Conservation (phyloP, 1,284 basidiomycete genomes). For the Ceratobasidium theobromae region DNA sequence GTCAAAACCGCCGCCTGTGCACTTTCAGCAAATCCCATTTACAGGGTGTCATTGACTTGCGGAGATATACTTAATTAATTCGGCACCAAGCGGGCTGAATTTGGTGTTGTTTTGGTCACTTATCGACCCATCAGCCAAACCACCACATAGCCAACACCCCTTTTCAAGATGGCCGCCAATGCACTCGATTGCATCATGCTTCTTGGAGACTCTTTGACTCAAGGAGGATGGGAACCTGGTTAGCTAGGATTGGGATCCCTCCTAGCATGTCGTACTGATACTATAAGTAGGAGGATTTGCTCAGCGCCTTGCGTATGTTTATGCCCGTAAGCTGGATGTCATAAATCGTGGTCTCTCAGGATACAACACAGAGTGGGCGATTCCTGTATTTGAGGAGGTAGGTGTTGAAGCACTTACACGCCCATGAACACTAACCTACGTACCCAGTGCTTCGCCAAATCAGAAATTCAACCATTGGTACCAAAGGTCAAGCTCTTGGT, state of each 20-base stretch:
- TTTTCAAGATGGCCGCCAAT: slow-evolving; percentile 53
- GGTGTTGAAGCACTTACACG: slow-evolving; percentile 32
- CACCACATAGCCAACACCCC: background rate
- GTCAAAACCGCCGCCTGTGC: no score
- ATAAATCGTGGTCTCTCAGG: slow-evolving; percentile 78
- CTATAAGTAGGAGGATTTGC: slow-evolving; percentile 49
- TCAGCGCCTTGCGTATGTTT: slow-evolving; percentile 62
- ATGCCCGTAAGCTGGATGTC: slow-evolving; percentile 77
- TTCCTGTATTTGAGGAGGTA: slow-evolving; percentile 76
- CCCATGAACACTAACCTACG: background rate
- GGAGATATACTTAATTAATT: background rate
- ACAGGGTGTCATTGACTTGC: background rate
- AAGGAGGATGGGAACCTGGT: slow-evolving; percentile 55
- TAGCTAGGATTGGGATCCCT: background rate
- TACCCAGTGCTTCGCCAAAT: slow-evolving; percentile 50
- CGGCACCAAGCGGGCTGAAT: background rate
- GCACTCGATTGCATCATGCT: slow-evolving; percentile 67
- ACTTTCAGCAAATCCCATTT: background rate
- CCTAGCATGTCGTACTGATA: background rate
- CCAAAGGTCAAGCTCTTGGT: slow-evolving; percentile 71
- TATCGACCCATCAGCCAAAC: background rate
- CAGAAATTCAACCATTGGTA: slow-evolving; percentile 51
- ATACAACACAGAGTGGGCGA: slow-evolving; percentile 82
- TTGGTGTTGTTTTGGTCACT: background rate
- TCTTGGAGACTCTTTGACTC: slow-evolving; percentile 64